Base-by-base conservation (phyloP, 176 grass and related monocot genomes). In the Oryza officinalis region DNA sequence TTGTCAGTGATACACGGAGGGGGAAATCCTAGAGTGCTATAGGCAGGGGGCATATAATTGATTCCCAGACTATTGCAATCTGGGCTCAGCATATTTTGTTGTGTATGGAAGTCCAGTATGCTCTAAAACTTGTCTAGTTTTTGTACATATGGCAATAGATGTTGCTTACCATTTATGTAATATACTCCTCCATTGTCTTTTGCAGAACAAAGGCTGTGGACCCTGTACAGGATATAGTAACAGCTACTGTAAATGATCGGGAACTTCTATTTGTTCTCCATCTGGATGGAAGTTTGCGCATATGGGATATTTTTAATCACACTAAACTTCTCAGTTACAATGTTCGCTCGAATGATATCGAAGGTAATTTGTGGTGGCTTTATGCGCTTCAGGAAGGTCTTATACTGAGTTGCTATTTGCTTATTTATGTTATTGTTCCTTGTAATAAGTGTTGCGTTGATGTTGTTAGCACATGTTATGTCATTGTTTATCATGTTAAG, bases 281-380 rank as follows among this genome's bases (percentile, higher is more conserved):
- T 86, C 69, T 74, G 59, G 93, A 95, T 89, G 92, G 89, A 81
- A 75, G 73, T 67, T 92, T 98, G 89, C 91, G 93, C 57, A 76
- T 92, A 80, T 98, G 96, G 96, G 93, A 98, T 86, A 88, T 93
- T 89, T 78, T 70, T 81, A 94, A 50, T 86, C 87, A 86, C 60
- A 85, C 66, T 0, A 98, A 83, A 77, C 75, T 98, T 87, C 65
- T 93, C 67, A 85, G 75, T 82, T 87, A 93, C 83, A 95, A 87
- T 49, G 74, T 90, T 80, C 27, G 40, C 66, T 90, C 33, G n/a
- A 81, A 88, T 88, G 90, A 85, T 71, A 78, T 81, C 77, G 88
- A 90, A 90, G 91, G 93, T 89, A 92, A 88, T 78, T 77, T 75
- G 47, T 84, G n/a, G 41, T 22, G 41, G 59, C 11, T 85, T 90